phyloP scores from a whole-genome alignment of 1,139 yeast species.

The Ogataea hybrid region DNA sequence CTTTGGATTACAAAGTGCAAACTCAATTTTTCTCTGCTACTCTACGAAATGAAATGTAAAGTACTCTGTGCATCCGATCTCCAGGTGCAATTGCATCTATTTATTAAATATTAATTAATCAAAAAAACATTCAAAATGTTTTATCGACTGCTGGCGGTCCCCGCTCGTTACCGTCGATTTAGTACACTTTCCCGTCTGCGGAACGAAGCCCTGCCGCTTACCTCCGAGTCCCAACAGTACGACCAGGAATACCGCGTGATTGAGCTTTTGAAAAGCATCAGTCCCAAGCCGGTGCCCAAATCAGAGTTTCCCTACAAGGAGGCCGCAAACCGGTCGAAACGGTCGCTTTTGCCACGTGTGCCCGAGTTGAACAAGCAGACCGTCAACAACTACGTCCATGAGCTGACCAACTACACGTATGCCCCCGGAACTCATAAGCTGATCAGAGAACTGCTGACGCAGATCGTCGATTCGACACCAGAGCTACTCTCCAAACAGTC shows the following conservation, averaged over 20 bases:
- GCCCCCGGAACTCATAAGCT: slow-evolving; percentile 4
- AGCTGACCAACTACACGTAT: slow-evolving; percentile 20
- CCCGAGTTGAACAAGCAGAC: slow-evolving; percentile 13
- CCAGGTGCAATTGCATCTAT: no score
- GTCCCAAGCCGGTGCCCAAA: slow-evolving; percentile 20
- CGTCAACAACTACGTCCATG: slow-evolving; percentile 18
- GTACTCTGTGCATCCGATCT: no score
- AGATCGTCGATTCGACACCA: slow-evolving; percentile 16
- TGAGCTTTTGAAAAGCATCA: slow-evolving; percentile 19
- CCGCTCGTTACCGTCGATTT: no score
- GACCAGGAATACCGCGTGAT: slow-evolving; percentile 7
- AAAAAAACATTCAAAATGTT: no score
- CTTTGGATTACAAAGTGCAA: no score
- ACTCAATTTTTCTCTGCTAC: no score
- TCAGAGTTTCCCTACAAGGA: slow-evolving; percentile 20
- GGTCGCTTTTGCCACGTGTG: slow-evolving; percentile 17
- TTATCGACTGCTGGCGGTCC: no score
- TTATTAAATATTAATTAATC: no score
- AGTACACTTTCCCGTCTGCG: no score
- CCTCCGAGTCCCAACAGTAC: no score
- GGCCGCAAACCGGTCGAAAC: slow-evolving; percentile 17
- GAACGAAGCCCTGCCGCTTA: no score
- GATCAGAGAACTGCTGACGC: slow-evolving; percentile 14
- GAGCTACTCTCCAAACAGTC: slow-evolving; percentile 19
- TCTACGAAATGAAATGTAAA: no score